Percentiles rank a stretch among this genome's conserved stretches.
phyloP scores from a whole-genome alignment of 805 yeast genomes.

The Priceomyces medius region DNA sequence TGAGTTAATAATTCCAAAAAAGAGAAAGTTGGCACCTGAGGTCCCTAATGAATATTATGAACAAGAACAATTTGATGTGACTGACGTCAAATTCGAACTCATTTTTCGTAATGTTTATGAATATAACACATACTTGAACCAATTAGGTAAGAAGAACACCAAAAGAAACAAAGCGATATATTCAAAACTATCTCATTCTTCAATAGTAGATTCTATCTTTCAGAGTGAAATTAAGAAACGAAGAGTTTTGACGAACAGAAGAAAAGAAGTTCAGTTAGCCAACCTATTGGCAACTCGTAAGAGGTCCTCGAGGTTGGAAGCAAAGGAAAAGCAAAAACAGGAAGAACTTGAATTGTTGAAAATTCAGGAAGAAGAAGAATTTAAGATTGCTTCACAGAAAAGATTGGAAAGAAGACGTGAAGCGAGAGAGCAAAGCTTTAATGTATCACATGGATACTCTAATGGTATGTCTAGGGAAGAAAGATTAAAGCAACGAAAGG shows the following conservation, averaged over 20 bases:
- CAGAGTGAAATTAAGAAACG: slow-evolving; percentile 53
- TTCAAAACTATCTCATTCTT: slow-evolving; percentile 14
- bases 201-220: slow-evolving; percentile 21
- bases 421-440: slow-evolving; percentile 28
- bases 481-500: slow-evolving; percentile 32
- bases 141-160: slow-evolving; percentile 26
- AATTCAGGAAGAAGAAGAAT: slow-evolving; percentile 46
- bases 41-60: slow-evolving; percentile 29
- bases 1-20: slow-evolving; percentile 32
- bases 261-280: slow-evolving; percentile 63
- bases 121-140: slow-evolving; percentile 20
- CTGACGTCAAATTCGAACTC: slow-evolving; percentile 28
- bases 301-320: slow-evolving; percentile 71
- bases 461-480: slow-evolving; percentile 33
- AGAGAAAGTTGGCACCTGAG: slow-evolving; percentile 31
- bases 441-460: slow-evolving; percentile 7
- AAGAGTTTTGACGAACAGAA: slow-evolving; percentile 51
- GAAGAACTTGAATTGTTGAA: slow-evolving; percentile 54
- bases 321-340: slow-evolving; percentile 49
- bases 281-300: slow-evolving; percentile 66
- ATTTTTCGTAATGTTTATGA: slow-evolving; percentile 31
- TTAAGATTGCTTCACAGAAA: slow-evolving; percentile 42
- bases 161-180: slow-evolving; percentile 23
- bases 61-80: slow-evolving; percentile 31
- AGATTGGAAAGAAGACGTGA: slow-evolving; percentile 43